Base-by-base conservation (phyloP, 1,284 basidiomycete species). In the Austropuccinia psidii region DNA sequence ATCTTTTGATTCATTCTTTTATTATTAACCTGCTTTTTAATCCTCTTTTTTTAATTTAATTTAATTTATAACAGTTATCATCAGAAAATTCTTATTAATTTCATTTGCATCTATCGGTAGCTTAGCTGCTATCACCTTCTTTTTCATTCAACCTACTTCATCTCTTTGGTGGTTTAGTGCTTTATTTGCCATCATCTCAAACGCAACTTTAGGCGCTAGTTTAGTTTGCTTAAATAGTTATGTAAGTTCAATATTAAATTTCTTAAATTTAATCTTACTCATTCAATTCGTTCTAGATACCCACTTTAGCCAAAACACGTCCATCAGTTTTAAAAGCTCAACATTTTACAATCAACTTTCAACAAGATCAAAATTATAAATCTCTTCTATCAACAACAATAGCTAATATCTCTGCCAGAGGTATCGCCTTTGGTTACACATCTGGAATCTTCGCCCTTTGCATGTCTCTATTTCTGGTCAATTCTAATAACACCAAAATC, bases 181-280 rank as follows among this genome's bases (percentile, higher is more conserved):
- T 1, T 76, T 87, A 0, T 83, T 93, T 3, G 85, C 89, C 0
- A 85, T 90, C 49, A 81, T 85, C 0, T 88, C 91, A 6, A 93
- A 92, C 78, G 87, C 92, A 17, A 86, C 87, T 0, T 93, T 93
- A 76, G 90, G 91, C 0, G 88, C 88, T 0, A 89, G 88, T 13
- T 84, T 88, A 15, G 93, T 96, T 8, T 91, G 91, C 43, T 87
- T 92, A 83, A 96, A 96, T 78, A 87, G 91, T 0, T 94, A 93
- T 80, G 84, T 96, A 4, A 83, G 83, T 0, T 83, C 94, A 1
- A 90, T 90, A 0, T 84, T 54, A 85, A 75, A 85, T 86, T 43
- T 87, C 21, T 74, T 77, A 2, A 75, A 87, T 60, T 88, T 90
- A 1, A 78, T 84, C 7, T 77, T 81, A n/a, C 83, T 85, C 0